Percentiles rank a stretch among this genome's conserved stretches.
Evolutionary conservation across 768 basidiomycete species (phyloP).

Genomic region (Flagelloscypha sp.): DNA sequence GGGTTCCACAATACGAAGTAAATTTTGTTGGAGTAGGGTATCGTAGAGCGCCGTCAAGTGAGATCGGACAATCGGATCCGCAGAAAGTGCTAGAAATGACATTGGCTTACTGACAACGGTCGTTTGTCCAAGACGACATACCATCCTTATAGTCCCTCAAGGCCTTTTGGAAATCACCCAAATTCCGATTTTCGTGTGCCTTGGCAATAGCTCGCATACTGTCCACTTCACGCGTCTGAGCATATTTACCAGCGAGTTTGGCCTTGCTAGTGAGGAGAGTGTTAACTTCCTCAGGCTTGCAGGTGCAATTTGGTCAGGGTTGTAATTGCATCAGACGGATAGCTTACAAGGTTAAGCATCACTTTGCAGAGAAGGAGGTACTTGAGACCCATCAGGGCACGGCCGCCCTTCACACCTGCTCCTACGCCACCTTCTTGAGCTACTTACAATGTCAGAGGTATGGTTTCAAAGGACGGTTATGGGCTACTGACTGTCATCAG

Average conservation of each 20-base stretch:
- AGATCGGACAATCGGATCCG: slow-evolving; percentile 91
- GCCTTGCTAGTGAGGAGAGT: slow-evolving; percentile 75
- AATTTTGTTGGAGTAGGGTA: slow-evolving; percentile 91
- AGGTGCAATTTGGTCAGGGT: slow-evolving; percentile 1
- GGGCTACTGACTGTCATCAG: too few relatives aligned
- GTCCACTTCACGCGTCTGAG: slow-evolving; percentile 81
- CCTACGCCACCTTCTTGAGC: too few relatives aligned
- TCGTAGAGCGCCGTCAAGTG: slow-evolving; percentile 94
- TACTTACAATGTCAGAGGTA: too few relatives aligned
- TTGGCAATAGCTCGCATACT: slow-evolving; percentile 93
- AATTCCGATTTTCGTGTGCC: slow-evolving; percentile 86
- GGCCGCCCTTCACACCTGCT: too few relatives aligned
- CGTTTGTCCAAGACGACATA: slow-evolving; percentile 16
- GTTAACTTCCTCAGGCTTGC: slow-evolving; percentile 88
- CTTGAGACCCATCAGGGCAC: slow-evolving; percentile 80
- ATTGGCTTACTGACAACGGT: neutral
- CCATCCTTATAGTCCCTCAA: slow-evolving; percentile 82
- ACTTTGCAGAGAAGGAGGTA: slow-evolving; percentile 99
- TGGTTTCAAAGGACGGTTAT: too few relatives aligned
- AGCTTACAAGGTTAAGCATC: slow-evolving; percentile 86
- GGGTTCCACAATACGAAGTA: slow-evolving; percentile 91
- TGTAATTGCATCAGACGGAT: neutral
- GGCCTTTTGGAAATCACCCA: slow-evolving; percentile 84
- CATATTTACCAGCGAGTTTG: slow-evolving; percentile 85
- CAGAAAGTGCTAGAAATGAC: slow-evolving; percentile 69